Evolutionary conservation across 306 rosid genomes (phyloP).

Genomic region (Erythrophleum fordii): DNA sequence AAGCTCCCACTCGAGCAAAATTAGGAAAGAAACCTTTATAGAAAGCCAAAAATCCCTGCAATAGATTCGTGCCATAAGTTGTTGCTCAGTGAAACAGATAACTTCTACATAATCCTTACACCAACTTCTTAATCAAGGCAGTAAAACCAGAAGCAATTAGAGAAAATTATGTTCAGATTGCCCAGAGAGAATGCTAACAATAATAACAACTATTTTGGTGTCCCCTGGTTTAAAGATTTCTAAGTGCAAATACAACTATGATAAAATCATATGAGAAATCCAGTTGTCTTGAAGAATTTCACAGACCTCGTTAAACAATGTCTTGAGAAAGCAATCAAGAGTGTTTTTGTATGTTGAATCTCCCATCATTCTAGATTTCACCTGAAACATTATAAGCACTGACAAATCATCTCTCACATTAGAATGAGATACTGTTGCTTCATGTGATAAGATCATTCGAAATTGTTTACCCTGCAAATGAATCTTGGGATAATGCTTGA

Average conservation of each 20-base stretch:
- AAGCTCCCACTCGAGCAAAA: constrained; percentile 82
- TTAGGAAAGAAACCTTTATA: constrained; percentile 95
- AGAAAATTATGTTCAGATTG: constrained; percentile 6
- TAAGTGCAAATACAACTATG: constrained; percentile 21
- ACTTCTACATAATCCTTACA: constrained; percentile 8
- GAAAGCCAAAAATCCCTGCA: constrained; percentile 94
- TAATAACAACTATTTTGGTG: neutral
- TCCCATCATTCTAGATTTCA: constrained; percentile 99
- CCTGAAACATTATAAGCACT: constrained; percentile 59
- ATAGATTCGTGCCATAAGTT: constrained; percentile 35
- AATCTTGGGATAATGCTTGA: constrained; percentile 15
- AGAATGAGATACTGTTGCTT: constrained; percentile 39
- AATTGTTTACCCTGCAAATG: constrained; percentile 40
- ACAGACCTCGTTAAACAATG: constrained; percentile 80
- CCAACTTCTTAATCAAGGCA: constrained; percentile 16
- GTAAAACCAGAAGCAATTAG: constrained; percentile 8
- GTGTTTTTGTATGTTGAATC: constrained; percentile 90
- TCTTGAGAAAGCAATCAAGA: constrained; percentile 87
- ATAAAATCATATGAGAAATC: constrained; percentile 26
- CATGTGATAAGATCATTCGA: constrained; percentile 25
- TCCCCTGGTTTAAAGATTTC: constrained; percentile 23
- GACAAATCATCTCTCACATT: constrained; percentile 41
- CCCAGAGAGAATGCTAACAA: constrained; percentile 1
- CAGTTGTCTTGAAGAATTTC: constrained; percentile 27
- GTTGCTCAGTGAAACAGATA: constrained; percentile 9